Base-by-base conservation (phyloP, 2,329 filamentous ascomycete genomes). In the Paramyrothecium sp. region DNA sequence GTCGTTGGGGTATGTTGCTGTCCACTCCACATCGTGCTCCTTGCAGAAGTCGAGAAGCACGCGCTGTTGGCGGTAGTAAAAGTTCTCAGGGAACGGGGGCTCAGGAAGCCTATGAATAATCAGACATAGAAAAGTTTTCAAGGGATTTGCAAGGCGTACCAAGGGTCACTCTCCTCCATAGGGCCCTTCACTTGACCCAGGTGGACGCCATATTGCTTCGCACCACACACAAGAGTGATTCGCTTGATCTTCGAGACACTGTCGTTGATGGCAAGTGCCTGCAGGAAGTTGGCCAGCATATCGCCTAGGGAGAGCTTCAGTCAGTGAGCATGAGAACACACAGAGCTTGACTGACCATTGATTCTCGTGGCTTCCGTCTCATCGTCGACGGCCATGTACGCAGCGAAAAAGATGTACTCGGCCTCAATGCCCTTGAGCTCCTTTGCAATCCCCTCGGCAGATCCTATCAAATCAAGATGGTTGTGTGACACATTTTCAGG, bases 1-100 rank as follows among this genome's bases (percentile, higher is more conserved):
- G 49, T 72, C 69, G 58, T 69, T 67, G 17, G 69, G 69, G 52
- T 72, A 71, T 2, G 69, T 73, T 16, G 71, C 68, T 1, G 60
- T 63, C 69, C 68, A 72, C 4, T 21, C 19, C 13, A n/a, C 38
- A 7, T 49, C 20, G 12, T 23, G 19, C 22, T 49, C 47, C 17
- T 53, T 13, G 19, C 51, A 53, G 51, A 53, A 53, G n/a, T 10
- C n/a, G 3, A n/a, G 19, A 17, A 53, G 51, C 19, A 53, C 33
- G 38, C 33, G 17, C 20, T 53, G 51, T 41, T 53, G 51, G 30
- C 30, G 51, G 20, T 53, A 53, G 51, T 53, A 53, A 33, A 53
- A 53, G 51, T 53, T 53, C 13, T 13, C 26, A 7, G 51, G 51
- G 41, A 53, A 53, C 8, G 16, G n/a, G 11, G 30, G 30, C 7